These are phyloP conservation scores for Monilinia polystroma DNA, from an alignment of 2,329 filamentous ascomycete genomes.

Conservation along the genomic window DNA sequence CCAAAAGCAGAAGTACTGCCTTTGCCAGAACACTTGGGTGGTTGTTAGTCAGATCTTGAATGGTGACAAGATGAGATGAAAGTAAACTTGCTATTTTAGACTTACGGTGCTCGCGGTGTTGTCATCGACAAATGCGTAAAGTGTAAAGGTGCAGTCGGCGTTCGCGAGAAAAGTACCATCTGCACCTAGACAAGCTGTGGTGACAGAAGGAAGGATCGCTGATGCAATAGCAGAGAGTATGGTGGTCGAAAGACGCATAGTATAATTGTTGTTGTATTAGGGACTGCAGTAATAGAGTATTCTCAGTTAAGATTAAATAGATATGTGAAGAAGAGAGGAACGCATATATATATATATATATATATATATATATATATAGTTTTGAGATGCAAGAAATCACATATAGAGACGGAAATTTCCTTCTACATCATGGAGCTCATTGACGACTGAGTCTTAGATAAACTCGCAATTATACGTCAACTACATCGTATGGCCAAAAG, in stretches of 20 bases:
- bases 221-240: not conserved
- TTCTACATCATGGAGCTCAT: not conserved
- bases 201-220: not conserved
- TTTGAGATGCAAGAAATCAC: not conserved
- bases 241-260: not conserved
- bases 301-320: too few relatives aligned
- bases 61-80: not conserved
- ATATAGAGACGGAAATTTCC: not conserved
- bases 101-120: not conserved
- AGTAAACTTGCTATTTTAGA: not conserved
- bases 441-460: not conserved
- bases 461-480: not conserved
- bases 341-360: not conserved
- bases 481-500: conserved; percentile 7
- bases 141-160: conserved; percentile 1
- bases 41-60: not conserved
- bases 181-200: conserved; percentile 4
- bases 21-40: not conserved
- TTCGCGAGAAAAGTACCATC: conserved; percentile 13
- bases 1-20: not conserved
- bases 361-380: not conserved
- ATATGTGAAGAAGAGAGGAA: not conserved
- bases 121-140: conserved; percentile 4
- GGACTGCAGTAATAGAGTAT: not conserved
- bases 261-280: not conserved